Base-by-base conservation (phyloP, 345 rosid genomes). In the Populus euphratica region DNA sequence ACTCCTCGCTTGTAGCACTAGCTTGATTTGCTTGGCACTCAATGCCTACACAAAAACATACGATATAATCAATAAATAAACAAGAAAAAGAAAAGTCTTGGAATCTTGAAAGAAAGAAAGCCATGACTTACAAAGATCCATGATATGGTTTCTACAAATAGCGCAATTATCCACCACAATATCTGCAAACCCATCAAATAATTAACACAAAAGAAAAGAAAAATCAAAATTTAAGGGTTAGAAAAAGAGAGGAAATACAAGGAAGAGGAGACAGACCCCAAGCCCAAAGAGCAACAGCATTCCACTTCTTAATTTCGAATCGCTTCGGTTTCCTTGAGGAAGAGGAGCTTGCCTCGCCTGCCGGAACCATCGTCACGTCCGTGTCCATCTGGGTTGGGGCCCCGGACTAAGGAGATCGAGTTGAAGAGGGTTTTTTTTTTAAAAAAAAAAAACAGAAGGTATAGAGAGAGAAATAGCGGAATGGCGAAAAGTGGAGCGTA, bases 1-100 rank as follows among this genome's bases (percentile, higher is more conserved):
- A 95, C 82, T 95, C 98, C 85, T 93, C 98, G 73, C 94, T 93
- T 7, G 99, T 90, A 33, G 97, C 98, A 21, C 96, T 90, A 5
- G 98, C 96, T 77, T 93, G 98, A 84, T 93, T 93, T 25, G 97
- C 97, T 65, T 95, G 99, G 72, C 99, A 95, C 77, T 95, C 99
- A 16, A 93, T 95, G 79, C 99, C 99, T 95, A 75, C 78, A 43
- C 43, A 44, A 56, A 29, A 16, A 29, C 31, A 36, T 18, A 9
- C 5, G 18, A 47, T 25, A 9, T 56, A n/a, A 56, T 56, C 12
- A n/a, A 56, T 9, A 56, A n/a, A 50, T 50, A 20, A 52, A n/a
- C 4, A 9, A 12, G 12, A 31, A 33, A 31, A 63, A 52, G 47
- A 49, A 50, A 43, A 14, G 11, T 36, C 18, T 25, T 21, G 63